Evolutionary conservation across 176 grass and related monocot species (phyloP).

Genomic region (Typha latifolia): DNA sequence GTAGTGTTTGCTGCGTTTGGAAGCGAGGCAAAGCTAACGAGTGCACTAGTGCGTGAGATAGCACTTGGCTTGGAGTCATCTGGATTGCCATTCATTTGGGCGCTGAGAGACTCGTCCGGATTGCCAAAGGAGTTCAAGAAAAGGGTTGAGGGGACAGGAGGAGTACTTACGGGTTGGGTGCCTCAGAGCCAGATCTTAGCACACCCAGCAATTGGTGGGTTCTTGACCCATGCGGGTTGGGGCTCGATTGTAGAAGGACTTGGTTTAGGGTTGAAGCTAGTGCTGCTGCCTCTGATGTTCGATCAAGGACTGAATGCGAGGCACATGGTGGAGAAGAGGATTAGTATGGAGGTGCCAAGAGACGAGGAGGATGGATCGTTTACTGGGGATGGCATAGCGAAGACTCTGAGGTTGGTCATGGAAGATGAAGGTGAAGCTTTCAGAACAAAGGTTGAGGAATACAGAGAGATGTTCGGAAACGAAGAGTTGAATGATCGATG

Average conservation of each 20-base stretch:
- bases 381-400: conserved; percentile 25
- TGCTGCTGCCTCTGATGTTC: conserved; percentile 45
- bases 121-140: conserved; percentile 42
- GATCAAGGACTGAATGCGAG: conserved; percentile 60
- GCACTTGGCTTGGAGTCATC: conserved; percentile 47
- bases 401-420: conserved; percentile 39
- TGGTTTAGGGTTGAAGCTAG: conserved; percentile 25
- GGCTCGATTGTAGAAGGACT: conserved; percentile 44
- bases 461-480: conserved; percentile 31
- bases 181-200: conserved; percentile 39
- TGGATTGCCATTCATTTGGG: conserved; percentile 54
- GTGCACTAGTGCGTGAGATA: conserved; percentile 27
- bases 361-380: conserved; percentile 45
- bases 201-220: conserved; percentile 41
- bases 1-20: conserved; percentile 68
- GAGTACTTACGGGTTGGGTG: conserved; percentile 35
- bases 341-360: conserved; percentile 37
- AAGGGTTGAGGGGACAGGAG: conserved; percentile 6
- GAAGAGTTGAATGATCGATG: conserved; percentile 36
- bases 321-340: conserved; percentile 32
- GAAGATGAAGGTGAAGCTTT: conserved; percentile 25
- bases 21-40: conserved; percentile 48
- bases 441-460: conserved; percentile 26
- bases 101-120: conserved; percentile 11
- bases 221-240: conserved; percentile 57